Percentiles rank a stretch among this genome's conserved stretches.
These are phyloP conservation scores for Xylaria arbuscula DNA, from an alignment of 2,329 filamentous ascomycete species.

Conservation along the genomic window DNA sequence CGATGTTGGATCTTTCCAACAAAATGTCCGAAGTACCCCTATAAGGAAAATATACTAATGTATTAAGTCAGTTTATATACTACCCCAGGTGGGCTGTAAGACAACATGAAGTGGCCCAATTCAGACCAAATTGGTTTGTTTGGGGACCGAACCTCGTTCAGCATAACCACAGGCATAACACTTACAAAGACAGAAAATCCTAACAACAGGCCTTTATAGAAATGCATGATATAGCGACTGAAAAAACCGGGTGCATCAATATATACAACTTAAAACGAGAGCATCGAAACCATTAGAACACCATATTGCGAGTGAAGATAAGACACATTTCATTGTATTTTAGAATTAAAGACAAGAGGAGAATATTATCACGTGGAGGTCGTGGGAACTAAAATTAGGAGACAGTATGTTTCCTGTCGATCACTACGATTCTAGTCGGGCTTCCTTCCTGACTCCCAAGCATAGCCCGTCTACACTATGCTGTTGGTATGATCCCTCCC, in stretches of 20 bases:
- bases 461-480: background rate
- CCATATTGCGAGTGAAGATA: background rate
- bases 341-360: background rate
- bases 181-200: conserved; percentile 22
- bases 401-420: background rate
- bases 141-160: background rate
- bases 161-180: background rate
- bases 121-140: background rate
- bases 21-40: conserved; percentile 37
- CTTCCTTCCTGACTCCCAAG: background rate
- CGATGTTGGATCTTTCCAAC: conserved; percentile 44
- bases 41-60: conserved; percentile 38
- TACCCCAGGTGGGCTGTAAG: background rate
- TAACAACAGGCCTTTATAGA: conserved; percentile 9
- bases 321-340: background rate
- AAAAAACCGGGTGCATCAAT: background rate
- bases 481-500: background rate
- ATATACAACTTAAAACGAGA: too few species aligned
- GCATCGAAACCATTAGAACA: background rate
- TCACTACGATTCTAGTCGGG: background rate
- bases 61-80: background rate
- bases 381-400: background rate
- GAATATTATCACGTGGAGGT: background rate
- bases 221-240: conserved; percentile 1
- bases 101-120: background rate